These are phyloP conservation scores for Haberlea rhodopensis DNA, from an alignment of 257 asterid genomes.

Conservation along the genomic window DNA sequence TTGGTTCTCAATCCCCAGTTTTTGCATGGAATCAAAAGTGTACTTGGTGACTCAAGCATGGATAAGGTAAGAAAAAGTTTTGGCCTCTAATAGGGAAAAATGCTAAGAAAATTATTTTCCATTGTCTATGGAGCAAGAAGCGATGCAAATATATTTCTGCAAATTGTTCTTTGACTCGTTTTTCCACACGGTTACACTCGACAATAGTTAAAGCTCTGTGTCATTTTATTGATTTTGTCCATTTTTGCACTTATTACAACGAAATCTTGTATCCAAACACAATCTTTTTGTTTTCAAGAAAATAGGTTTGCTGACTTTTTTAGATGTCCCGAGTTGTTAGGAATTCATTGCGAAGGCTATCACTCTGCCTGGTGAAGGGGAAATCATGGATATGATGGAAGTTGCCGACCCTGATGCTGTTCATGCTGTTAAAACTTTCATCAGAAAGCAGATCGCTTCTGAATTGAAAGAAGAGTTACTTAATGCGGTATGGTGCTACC, in stretches of 20 bases:
- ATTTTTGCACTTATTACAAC: background rate
- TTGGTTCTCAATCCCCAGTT: constrained; percentile 68
- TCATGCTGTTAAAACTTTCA: constrained; percentile 66
- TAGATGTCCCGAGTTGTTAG: constrained; percentile 29
- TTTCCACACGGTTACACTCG: background rate
- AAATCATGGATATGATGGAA: constrained; percentile 83
- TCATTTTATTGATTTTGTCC: background rate
- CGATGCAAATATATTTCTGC: too few relatives aligned
- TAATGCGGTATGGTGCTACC: constrained; percentile 50
- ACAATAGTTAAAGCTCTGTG: background rate
- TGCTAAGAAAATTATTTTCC: background rate
- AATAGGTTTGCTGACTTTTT: constrained; percentile 13
- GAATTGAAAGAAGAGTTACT: constrained; percentile 58
- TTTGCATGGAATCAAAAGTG: constrained; percentile 60
- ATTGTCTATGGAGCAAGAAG: too few relatives aligned
- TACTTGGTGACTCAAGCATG: constrained; percentile 55
- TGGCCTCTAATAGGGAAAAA: background rate
- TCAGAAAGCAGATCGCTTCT: constrained; percentile 72
- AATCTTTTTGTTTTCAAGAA: too few relatives aligned
- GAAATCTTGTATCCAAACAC: background rate
- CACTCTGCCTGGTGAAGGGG: constrained; percentile 75
- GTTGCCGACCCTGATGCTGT: constrained; percentile 91
- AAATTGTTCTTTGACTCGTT: too few relatives aligned
- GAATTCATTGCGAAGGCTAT: constrained; percentile 83
- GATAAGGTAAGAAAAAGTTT: constrained; percentile 52